Evolutionary conservation across 208 protist species (phyloP).

Genomic region (Acanthamoeba royreba): DNA sequence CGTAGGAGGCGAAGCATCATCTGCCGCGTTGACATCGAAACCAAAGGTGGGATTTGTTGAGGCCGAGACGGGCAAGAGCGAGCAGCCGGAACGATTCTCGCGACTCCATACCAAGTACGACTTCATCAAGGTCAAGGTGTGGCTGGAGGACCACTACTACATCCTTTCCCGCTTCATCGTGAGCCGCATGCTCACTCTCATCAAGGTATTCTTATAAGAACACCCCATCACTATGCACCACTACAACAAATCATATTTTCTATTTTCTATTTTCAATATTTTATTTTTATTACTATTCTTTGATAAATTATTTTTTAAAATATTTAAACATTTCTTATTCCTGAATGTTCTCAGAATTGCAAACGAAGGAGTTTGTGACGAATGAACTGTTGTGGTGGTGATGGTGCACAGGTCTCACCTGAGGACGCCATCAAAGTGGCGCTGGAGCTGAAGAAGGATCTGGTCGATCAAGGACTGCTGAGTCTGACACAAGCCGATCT

Average conservation of each 20-base stretch:
- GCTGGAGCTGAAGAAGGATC: conserved; percentile 71
- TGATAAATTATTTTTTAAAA: not conserved
- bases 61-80: not conserved
- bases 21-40: not conserved
- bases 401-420: conserved; percentile 43
- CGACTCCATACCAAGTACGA: conserved; percentile 66
- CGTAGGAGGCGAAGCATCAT: too few relatives aligned
- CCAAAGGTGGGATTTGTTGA: not conserved
- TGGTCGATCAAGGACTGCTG: conserved; percentile 70
- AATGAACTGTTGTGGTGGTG: not conserved
- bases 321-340: too few relatives aligned
- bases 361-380: not conserved
- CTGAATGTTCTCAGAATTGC: too few relatives aligned
- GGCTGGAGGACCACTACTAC: conserved; percentile 76
- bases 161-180: conserved; percentile 75
- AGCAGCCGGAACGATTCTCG: not conserved
- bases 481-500: conserved; percentile 69
- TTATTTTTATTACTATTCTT: too few relatives aligned
- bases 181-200: conserved; percentile 70
- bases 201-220: conserved; percentile 51
- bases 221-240: not conserved
- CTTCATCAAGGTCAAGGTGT: conserved; percentile 75
- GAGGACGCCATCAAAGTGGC: conserved; percentile 73
- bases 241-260: too few relatives aligned
- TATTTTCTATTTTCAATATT: too few relatives aligned